Percentiles rank a stretch among this genome's conserved stretches.
Conservation (phyloP, 371 early-diverging fungal genomes). For the Mortierella sp. region DNA sequence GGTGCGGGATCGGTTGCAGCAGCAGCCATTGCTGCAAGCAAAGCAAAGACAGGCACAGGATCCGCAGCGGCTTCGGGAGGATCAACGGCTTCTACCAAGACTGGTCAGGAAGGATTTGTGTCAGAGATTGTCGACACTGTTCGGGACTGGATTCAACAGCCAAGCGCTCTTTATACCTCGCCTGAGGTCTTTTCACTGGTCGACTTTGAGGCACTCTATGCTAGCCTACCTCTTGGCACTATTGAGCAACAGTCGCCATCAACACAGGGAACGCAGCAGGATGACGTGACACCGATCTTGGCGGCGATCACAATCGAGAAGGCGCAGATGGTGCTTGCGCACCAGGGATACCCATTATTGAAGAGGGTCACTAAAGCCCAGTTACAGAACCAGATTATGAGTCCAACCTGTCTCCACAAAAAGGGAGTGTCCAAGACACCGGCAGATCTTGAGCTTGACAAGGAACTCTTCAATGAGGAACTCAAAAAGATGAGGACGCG, state of each 20-base stretch:
- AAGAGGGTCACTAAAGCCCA: slow-evolving; percentile 78
- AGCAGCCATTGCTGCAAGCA: slow-evolving; percentile 49
- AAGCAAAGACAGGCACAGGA: slow-evolving; percentile 38
- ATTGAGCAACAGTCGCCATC: slow-evolving; percentile 19
- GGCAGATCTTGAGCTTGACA: slow-evolving; percentile 76
- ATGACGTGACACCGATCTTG: slow-evolving; percentile 49
- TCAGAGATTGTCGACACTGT: slow-evolving; percentile 48
- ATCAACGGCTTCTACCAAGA: slow-evolving; percentile 9
- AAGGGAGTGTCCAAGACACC: slow-evolving; percentile 73
- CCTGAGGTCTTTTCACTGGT: slow-evolving; percentile 52
- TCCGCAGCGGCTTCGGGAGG: slow-evolving; percentile 11
- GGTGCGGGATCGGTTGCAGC: slow-evolving; percentile 52
- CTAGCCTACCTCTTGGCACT: slow-evolving; percentile 58
- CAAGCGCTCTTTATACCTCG: slow-evolving; percentile 47
- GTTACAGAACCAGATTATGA: slow-evolving; percentile 74
- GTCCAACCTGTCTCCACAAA: slow-evolving; percentile 77
- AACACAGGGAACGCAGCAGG: slow-evolving; percentile 26
- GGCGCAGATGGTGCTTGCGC: slow-evolving; percentile 69
- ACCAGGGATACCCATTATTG: slow-evolving; percentile 73
- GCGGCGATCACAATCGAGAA: slow-evolving; percentile 63
- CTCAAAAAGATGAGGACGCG: slow-evolving; percentile 52
- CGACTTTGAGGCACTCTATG: slow-evolving; percentile 54
- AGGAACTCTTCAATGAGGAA: slow-evolving; percentile 74
- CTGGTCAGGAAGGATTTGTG: slow-evolving; percentile 39
- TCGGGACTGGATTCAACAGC: slow-evolving; percentile 52